Evolutionary conservation across 495 filamentous ascomycete species (phyloP), one percentile per base, ranked within the genome.

Genomic region (Tuber microsphaerosporum): DNA sequence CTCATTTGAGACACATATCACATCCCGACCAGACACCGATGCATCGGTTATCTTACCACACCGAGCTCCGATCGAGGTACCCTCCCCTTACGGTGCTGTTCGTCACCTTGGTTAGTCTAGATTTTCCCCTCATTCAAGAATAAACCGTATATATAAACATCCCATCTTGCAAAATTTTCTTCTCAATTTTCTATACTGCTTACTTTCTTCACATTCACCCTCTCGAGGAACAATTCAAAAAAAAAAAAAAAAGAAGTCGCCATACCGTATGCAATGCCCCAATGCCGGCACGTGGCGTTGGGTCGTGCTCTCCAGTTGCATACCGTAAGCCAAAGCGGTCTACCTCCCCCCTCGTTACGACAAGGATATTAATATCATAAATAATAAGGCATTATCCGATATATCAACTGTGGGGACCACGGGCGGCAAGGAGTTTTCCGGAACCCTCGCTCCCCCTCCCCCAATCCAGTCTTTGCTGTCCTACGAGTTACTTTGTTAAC

Each of bases 301-400:
- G 14, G 51, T 61, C 51, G 51, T 61, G 51, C 51, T 61, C 51
- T 31, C n/a, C 51, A 61, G 3, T 61, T 61, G 51, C 51, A 61
- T 16, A 42, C 41, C 41, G 41, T 42, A 61, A n/a, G 51, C n/a
- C n/a, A 31, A 61, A 61, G 51, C 51, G 51, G 51, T 61, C 51
- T 61, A n/a, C 16, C n/a, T 16, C 51, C 51, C 31, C 51, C n/a
- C 51, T 26, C n/a, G n/a, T n/a, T 61, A 14, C 12, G n/a, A 61
- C 51, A 61, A 61, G 51, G 51, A 61, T 61, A 61, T 61, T 61
- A 61, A 61, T 61, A 61, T 61, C 51, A 61, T 26, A n/a, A 61
- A 31, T 31, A 26, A 26, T 14, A 61, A 26, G 51, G 26, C 51
- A 61, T 61, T 31, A 61, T 26, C 51, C 26, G n/a, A 61, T 26